phyloP scores from a whole-genome alignment of 1,139 yeast genomes.

The Debaryomycetaceae sp. region DNA sequence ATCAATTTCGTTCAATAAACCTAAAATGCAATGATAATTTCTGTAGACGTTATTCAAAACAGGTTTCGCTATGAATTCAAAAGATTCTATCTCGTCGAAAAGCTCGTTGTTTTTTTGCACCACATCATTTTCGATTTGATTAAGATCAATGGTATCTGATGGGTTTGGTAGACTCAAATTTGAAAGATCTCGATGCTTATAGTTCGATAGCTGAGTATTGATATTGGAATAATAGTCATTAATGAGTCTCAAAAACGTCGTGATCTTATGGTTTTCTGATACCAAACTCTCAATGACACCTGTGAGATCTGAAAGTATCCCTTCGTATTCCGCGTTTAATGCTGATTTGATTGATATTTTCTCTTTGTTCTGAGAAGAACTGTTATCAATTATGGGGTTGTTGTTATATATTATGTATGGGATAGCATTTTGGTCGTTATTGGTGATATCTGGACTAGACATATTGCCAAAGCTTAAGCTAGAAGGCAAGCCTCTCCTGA shows the following conservation, averaged over 20 bases:
- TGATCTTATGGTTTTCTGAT: conserved; percentile 36
- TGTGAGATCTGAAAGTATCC: conserved; percentile 35
- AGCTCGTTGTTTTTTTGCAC: conserved; percentile 17
- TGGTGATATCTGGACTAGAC: background rate
- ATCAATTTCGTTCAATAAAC: conserved; percentile 13
- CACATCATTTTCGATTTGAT: conserved; percentile 14
- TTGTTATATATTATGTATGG: conserved; percentile 31
- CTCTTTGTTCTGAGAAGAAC: conserved; percentile 6
- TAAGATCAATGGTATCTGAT: conserved; percentile 28
- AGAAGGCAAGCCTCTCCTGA: conserved; percentile 31
- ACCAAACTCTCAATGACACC: conserved; percentile 38
- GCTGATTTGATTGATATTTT: conserved; percentile 12
- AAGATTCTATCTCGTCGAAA: conserved; percentile 35
- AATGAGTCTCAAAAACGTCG: conserved; percentile 29
- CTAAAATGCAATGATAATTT: conserved; percentile 25
- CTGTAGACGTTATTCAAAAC: conserved; percentile 27
- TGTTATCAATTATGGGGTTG: conserved; percentile 31
- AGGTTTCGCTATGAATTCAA: conserved; percentile 35
- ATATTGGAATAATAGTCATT: conserved; percentile 26
- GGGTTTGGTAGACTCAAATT: conserved; percentile 27
- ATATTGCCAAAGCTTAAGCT: conserved; percentile 25
- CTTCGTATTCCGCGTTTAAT: conserved; percentile 34
- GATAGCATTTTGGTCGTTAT: conserved; percentile 11
- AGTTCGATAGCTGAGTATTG: conserved; percentile 22
- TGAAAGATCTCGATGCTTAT: conserved; percentile 10